These are phyloP conservation scores for Dendrobium huoshanense DNA, from an alignment of 106 monocot genomes.

Conservation along the genomic window DNA sequence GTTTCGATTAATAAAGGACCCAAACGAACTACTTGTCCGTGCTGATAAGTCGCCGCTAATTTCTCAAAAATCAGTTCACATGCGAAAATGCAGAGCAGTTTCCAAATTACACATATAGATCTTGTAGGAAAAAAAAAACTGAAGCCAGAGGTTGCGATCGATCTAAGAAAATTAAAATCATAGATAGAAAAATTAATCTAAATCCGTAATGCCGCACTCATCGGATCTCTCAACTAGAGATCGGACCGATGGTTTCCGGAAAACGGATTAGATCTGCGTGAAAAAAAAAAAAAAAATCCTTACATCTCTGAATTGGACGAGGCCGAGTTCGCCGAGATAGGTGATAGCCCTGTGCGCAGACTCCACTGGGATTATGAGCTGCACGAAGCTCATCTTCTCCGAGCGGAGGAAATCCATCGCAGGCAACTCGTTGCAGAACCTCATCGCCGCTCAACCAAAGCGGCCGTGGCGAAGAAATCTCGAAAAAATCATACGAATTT, in stretches of 20 bases:
- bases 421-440: slow-evolving; percentile 50
- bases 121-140: background rate
- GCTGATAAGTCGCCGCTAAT: background rate
- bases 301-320: slow-evolving; percentile 92
- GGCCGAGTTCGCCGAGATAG: slow-evolving; percentile 89
- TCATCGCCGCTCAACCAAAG: slow-evolving; percentile 18
- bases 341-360: slow-evolving; percentile 66
- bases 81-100: background rate
- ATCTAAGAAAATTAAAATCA: background rate
- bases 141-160: background rate
- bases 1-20: background rate
- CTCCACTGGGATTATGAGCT: slow-evolving; percentile 92
- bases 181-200: background rate
- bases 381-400: slow-evolving; percentile 86
- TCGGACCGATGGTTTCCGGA: background rate
- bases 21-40: background rate
- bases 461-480: background rate
- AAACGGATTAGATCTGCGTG: slow-evolving; percentile 6
- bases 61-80: background rate
- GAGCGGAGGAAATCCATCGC: slow-evolving; percentile 87
- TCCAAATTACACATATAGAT: slow-evolving; percentile 3
- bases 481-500: background rate
- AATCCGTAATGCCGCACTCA: background rate
- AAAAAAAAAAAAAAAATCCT: slow-evolving; percentile 6
- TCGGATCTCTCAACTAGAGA: background rate